Evolutionary conservation across 768 basidiomycete species (phyloP).

Genomic region (Leccinum aurantiacum): DNA sequence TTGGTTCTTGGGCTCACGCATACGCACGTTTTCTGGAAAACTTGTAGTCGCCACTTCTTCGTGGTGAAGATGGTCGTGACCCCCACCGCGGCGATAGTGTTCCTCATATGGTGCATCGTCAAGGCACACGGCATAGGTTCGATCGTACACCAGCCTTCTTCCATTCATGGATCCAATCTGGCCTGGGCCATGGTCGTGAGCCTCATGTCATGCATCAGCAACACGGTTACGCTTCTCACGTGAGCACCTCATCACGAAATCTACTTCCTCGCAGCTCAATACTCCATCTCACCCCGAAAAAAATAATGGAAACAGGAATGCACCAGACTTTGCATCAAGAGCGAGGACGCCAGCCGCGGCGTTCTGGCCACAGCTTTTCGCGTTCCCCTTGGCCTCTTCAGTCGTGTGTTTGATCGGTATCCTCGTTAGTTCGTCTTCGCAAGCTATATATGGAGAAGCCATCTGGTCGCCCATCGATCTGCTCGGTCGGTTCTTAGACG

Average conservation of each 20-base stretch:
- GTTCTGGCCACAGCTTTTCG: conserved; percentile 63
- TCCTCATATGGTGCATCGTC: conserved; percentile 77
- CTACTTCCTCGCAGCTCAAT: not conserved
- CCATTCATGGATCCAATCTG: conserved; percentile 62
- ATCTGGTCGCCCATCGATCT: conserved; percentile 81
- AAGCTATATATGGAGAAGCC: conserved; percentile 71
- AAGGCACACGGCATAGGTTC: conserved; percentile 79
- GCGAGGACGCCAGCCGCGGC: conserved; percentile 57
- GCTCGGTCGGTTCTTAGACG: conserved; percentile 66
- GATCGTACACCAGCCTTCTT: conserved; percentile 64
- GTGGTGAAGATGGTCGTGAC: conserved; percentile 73
- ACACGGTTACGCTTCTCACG: conserved; percentile 75
- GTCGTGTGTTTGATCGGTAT: conserved; percentile 79
- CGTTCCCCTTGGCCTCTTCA: conserved; percentile 72
- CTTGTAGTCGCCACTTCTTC: conserved; percentile 62
- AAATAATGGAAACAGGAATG: conserved; percentile 47
- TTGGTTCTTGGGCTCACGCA: not conserved
- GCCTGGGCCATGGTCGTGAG: conserved; percentile 75
- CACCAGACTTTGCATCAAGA: conserved; percentile 74
- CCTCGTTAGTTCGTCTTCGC: conserved; percentile 75
- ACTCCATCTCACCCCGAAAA: conserved; percentile 14
- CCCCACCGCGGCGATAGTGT: conserved; percentile 66
- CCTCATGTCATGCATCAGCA: conserved; percentile 77
- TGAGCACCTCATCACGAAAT: conserved; percentile 33
- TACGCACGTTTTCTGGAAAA: conserved; percentile 34